phyloP scores from a whole-genome alignment of 495 filamentous ascomycete species.

The Aspergillus sclerotiicarbonarius region DNA sequence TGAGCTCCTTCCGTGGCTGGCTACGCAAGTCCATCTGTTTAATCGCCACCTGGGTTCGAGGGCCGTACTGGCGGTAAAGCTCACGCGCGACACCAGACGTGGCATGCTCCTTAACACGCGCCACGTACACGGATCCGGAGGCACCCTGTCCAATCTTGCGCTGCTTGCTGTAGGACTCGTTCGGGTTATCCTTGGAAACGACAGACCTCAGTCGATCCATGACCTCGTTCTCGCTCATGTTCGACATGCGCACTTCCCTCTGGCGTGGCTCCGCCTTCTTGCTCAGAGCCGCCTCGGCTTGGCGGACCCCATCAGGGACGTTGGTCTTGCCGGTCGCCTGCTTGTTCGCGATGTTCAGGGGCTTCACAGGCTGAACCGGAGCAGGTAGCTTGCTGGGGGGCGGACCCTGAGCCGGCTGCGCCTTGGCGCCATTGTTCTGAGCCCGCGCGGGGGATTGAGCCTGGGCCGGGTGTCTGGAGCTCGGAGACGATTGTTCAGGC shows the following conservation, averaged over 20 bases:
- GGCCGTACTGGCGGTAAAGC: slow-evolving; percentile 65
- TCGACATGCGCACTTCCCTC: slow-evolving; percentile 94
- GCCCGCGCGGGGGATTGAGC: slow-evolving; percentile 29
- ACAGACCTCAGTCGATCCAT: slow-evolving; percentile 93
- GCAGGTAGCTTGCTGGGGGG: slow-evolving; percentile 57
- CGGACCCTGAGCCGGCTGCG: slow-evolving; percentile 41
- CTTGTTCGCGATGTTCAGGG: slow-evolving; percentile 85
- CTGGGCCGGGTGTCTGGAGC: slow-evolving; percentile 36
- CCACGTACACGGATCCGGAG: slow-evolving; percentile 96
- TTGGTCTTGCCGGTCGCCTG: slow-evolving; percentile 49
- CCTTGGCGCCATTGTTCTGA: slow-evolving; percentile 31
- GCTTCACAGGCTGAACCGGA: slow-evolving; percentile 72
- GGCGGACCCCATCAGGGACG: slow-evolving; percentile 64
- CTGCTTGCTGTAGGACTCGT: slow-evolving; percentile 92
- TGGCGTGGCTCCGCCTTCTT: slow-evolving; percentile 72
- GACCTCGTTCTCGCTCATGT: slow-evolving; percentile 93
- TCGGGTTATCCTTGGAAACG: slow-evolving; percentile 88
- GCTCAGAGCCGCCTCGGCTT: slow-evolving; percentile 77
- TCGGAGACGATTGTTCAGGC: slow-evolving; percentile 31
- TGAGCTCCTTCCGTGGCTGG: slow-evolving; percentile 96
- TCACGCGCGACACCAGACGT: slow-evolving; percentile 63
- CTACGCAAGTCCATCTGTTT: slow-evolving; percentile 99
- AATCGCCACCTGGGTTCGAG: slow-evolving; percentile 84
- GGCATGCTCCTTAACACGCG: slow-evolving; percentile 78
- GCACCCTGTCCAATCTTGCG: slow-evolving; percentile 99